phyloP scores from a whole-genome alignment of 106 monocot species.

The Dendrobium chrysotoxum region DNA sequence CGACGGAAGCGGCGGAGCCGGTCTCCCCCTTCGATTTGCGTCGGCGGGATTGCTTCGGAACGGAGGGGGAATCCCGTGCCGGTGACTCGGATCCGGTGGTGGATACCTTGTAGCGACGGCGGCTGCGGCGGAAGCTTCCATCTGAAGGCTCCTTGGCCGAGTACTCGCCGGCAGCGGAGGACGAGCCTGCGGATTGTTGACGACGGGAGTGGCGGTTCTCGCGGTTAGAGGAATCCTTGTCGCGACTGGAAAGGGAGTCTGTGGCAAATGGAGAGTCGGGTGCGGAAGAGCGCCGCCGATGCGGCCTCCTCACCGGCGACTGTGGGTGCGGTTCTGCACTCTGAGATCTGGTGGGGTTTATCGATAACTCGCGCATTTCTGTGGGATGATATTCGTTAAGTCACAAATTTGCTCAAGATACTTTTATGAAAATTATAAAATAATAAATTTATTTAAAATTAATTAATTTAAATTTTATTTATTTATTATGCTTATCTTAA shows the following conservation, averaged over 20 bases:
- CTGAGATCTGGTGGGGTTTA: neutral
- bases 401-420: too few species aligned
- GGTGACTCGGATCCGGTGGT: neutral
- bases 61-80: conserved; percentile 5
- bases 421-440: too few species aligned
- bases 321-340: neutral
- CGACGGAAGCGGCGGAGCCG: neutral
- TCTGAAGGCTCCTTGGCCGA: neutral
- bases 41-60: conserved; percentile 17
- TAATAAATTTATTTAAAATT: too few species aligned
- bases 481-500: too few species aligned
- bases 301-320: neutral
- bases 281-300: neutral
- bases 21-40: conserved; percentile 9
- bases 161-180: neutral
- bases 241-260: neutral
- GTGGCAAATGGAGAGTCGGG: neutral
- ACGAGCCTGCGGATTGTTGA: neutral
- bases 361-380: neutral
- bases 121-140: neutral
- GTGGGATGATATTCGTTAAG: too few species aligned
- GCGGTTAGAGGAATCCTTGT: neutral
- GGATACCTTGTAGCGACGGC: neutral
- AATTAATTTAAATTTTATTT: too few species aligned
- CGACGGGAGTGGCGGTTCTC: conserved; percentile 8